Evolutionary conservation across 1,284 basidiomycete species (phyloP).

Genomic region (Anthracocystis walkeri): DNA sequence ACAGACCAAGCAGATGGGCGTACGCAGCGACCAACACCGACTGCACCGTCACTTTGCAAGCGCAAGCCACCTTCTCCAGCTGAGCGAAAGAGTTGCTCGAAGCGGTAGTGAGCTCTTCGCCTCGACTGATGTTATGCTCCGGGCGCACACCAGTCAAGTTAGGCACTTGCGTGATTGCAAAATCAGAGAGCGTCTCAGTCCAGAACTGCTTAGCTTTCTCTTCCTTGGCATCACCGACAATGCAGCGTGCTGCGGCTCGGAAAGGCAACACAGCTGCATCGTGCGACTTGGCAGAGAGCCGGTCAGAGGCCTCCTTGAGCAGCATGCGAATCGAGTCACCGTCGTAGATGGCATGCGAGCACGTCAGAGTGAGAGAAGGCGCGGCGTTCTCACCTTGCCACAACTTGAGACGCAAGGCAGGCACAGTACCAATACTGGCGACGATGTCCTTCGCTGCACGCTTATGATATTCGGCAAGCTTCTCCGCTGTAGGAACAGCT

Average conservation of each 20-base stretch:
- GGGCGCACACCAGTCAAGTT: constrained; percentile 53
- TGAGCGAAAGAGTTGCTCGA: constrained; percentile 6
- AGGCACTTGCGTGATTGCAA: constrained; percentile 50
- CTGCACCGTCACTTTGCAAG: constrained; percentile 50
- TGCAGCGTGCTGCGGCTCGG: constrained; percentile 22
- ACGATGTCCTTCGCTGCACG: constrained; percentile 41
- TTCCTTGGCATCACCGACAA: constrained; percentile 24
- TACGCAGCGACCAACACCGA: constrained; percentile 53
- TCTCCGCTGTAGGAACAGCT: constrained; percentile 1
- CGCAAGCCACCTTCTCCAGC: constrained; percentile 38
- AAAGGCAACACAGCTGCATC: constrained; percentile 19
- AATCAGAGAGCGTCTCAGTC: constrained; percentile 43
- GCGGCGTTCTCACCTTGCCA: constrained; percentile 22
- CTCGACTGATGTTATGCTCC: constrained; percentile 15
- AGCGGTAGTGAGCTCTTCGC: constrained; percentile 26
- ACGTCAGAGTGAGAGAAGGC: constrained; percentile 29
- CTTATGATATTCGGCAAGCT: constrained; percentile 20
- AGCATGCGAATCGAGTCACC: constrained; percentile 58
- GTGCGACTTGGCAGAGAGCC: constrained; percentile 3
- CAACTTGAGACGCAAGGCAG: constrained; percentile 52
- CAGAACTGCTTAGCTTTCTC: constrained; percentile 45
- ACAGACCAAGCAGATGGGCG: constrained; percentile 46
- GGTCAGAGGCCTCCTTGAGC: constrained; percentile 34
- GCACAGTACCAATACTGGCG: constrained; percentile 15
- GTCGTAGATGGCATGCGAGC: constrained; percentile 65